Base-by-base conservation (phyloP, 2,329 filamentous ascomycete genomes). In the Talaromyces piceae region DNA sequence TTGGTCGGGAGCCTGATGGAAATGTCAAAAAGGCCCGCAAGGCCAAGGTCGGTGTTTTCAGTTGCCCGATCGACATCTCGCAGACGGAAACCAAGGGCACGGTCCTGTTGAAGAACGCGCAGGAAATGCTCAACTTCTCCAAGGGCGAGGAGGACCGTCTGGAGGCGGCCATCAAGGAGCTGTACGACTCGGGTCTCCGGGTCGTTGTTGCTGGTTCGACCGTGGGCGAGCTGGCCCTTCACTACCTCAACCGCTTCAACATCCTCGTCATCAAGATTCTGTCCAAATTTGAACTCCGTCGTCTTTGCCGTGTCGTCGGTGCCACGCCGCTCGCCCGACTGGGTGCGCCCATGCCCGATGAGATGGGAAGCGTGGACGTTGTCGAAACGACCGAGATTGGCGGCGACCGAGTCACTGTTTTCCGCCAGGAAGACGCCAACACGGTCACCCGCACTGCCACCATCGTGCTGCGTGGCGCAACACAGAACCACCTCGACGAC, bases 71-170 rank as follows among this genome's bases (percentile, higher is more conserved):
- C 70, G 93, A 98, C 69, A 90, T 81, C 69, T 90, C 86, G 65
- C 91, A 96, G 76, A 98, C 94, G 37, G 93, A 98, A 77, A 98
- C 93, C 64, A 98, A 98, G 80, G 94, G 94, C 46, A 98, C 93
- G 9, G 93, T 98, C 41, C 80, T 98, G 48, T 74, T 98, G 63
- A 89, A 98, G 74, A 98, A 95, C 67, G 91, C 91, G 54, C 87
- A 97, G 77, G 93, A 98, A 75, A 97, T 98, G 88, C 80, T 97
- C 67, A 87, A 97, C 68, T 98, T 97, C 74, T 95, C 89, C 63
- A 95, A 91, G 77, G 94, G 93, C 56, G 93, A 98, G 75, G 93
- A 98, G 75, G 74, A 77, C 50, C 91, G 96, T 69, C 83, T 98
- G 46, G 93, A 98, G 76, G 79, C 84, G 43, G 79, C 86, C 47